Conservation (phyloP, 345 rosid genomes). For the Dipteronia dyeriana region DNA sequence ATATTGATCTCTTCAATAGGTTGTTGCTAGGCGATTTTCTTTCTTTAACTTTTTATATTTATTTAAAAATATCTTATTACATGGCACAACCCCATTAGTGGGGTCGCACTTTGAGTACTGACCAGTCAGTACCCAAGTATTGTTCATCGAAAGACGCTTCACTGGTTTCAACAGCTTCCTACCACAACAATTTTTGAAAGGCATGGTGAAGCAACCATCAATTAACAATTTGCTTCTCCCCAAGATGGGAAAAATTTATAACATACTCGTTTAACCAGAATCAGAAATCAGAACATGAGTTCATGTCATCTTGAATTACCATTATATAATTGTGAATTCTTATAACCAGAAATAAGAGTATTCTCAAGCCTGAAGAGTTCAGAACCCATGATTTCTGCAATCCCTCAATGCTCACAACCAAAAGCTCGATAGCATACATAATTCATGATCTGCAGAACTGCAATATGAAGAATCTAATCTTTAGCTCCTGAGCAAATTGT, state of each 20-base stretch:
- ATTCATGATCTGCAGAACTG: background rate
- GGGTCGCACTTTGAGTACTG: too few species aligned
- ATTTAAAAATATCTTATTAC: too few species aligned
- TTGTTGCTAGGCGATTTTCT: too few species aligned
- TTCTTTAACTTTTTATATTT: too few species aligned
- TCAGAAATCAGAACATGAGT: background rate
- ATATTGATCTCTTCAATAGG: too few species aligned
- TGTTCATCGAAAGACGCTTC: background rate
- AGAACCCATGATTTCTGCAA: background rate
- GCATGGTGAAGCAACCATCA: too few species aligned
- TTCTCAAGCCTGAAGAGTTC: background rate
- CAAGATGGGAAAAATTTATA: too few species aligned
- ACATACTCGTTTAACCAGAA: background rate
- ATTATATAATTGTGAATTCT: background rate
- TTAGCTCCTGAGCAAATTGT: background rate
- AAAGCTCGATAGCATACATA: background rate
- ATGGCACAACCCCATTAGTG: too few species aligned
- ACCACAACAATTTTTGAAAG: too few species aligned
- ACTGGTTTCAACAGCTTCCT: background rate
- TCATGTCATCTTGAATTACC: background rate
- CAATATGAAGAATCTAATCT: slow-evolving; percentile 1
- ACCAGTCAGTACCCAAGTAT: too few species aligned
- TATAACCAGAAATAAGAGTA: background rate
- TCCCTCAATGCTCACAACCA: background rate
- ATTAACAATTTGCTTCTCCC: too few species aligned